These are phyloP conservation scores for Cyphellophora europaea DNA, from an alignment of 2,329 filamentous ascomycete species.

Conservation along the genomic window DNA sequence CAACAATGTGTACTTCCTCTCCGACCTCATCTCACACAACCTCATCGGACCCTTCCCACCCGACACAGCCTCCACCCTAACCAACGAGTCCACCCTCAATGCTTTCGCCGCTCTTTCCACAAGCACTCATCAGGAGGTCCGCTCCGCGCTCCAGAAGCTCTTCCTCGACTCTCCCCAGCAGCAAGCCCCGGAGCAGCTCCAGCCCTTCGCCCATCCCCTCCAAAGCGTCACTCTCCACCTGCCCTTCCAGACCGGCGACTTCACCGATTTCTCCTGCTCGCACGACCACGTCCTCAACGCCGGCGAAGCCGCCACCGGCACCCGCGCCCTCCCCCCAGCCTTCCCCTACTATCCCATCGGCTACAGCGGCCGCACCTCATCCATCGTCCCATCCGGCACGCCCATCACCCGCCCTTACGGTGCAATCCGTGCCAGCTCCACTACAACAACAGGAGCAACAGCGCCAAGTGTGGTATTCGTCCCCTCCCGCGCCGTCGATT, in stretches of 20 bases:
- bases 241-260: slow-evolving; percentile 47
- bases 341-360: slow-evolving; percentile 29
- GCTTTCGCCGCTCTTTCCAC: slow-evolving; percentile 39
- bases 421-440: not conserved
- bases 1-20: slow-evolving; percentile 19
- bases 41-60: too few species aligned
- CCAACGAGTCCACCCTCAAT: slow-evolving; percentile 32
- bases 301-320: slow-evolving; percentile 1
- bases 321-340: slow-evolving; percentile 1
- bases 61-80: slow-evolving; percentile 1
- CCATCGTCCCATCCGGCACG: slow-evolving; percentile 15
- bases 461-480: slow-evolving; percentile 35
- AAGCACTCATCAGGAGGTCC: slow-evolving; percentile 27
- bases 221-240: slow-evolving; percentile 40
- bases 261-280: slow-evolving; percentile 50
- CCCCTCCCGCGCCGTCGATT: slow-evolving; percentile 50
- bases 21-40: not conserved
- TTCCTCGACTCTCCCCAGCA: not conserved
- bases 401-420: slow-evolving; percentile 40
- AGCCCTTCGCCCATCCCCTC: slow-evolving; percentile 19
- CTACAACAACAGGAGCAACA: too few species aligned
- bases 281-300: slow-evolving; percentile 46
- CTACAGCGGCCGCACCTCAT: slow-evolving; percentile 40
- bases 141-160: slow-evolving; percentile 25
- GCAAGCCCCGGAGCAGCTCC: not conserved